Conservation (phyloP, 2,329 filamentous ascomycete genomes). For the Penicillium sp. region DNA sequence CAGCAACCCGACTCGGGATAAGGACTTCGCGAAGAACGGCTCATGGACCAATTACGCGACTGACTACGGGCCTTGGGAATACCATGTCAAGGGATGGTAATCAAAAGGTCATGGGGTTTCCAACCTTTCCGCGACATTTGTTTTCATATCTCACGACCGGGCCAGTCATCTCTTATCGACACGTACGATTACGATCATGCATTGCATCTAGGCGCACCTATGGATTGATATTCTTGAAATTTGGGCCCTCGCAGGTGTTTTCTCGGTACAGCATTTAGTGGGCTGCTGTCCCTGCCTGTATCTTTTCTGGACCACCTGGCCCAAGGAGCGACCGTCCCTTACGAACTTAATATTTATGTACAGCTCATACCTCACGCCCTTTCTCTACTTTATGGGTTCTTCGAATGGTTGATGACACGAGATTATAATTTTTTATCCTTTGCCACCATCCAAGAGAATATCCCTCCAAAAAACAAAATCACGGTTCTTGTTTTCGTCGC, state of each 20-base stretch:
- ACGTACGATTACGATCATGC: conserved; percentile 40
- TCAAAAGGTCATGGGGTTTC: too few relatives aligned
- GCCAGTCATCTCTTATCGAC: conserved; percentile 19
- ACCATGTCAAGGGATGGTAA: conserved; percentile 83
- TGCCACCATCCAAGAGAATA: too few relatives aligned
- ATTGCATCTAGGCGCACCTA: conserved; percentile 41
- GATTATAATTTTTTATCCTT: too few relatives aligned
- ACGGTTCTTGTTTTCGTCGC: conserved; percentile 13
- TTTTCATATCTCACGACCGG: neutral
- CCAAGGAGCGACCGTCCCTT: conserved; percentile 16
- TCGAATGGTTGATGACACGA: conserved; percentile 19
- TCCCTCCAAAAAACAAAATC: conserved; percentile 17
- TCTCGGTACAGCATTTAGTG: conserved; percentile 29
- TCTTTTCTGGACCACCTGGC: conserved; percentile 21
- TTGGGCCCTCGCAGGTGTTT: conserved; percentile 14
- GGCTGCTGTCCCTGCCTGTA: conserved; percentile 29
- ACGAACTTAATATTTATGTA: conserved; percentile 35
- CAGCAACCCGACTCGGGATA: conserved; percentile 47
- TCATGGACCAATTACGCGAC: conserved; percentile 81
- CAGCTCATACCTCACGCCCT: conserved; percentile 24
- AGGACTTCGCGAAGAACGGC: conserved; percentile 62
- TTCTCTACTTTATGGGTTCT: conserved; percentile 14
- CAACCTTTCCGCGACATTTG: neutral
- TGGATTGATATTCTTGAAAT: conserved; percentile 27
- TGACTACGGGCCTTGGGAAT: conserved; percentile 75